Evolutionary conservation across 352 stramenopile genomes (phyloP), one percentile per base, ranked within the genome.

Genomic region (Thalassiosira pacifica): DNA sequence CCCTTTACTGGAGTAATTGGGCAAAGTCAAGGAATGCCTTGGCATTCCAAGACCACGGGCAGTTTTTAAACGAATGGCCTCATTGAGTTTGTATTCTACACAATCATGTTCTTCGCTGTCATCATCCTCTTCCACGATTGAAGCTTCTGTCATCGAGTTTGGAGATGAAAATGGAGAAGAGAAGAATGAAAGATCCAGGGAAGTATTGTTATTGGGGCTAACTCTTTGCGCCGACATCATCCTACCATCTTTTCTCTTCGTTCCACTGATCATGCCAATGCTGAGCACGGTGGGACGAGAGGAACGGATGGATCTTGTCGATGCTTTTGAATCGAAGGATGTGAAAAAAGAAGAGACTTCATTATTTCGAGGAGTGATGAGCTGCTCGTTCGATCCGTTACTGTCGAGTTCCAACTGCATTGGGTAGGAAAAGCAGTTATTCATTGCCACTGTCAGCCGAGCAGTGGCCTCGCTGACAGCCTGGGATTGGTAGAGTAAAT

Each of bases 51-150:
- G 73, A 24, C 52, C 70, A 34, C 90, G 79, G n/a, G 91, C 90
- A 34, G 57, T 63, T 71, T 88, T 87, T 42, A 96, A 83, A 16
- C 82, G 83, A 63, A 78, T 55, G n/a, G 91, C 90, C 53, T 91
- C 55, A n/a, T 69, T 68, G 11, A 96, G 66, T 74, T 96, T 96
- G n/a, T 88, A 55, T 85, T 94, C 91, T 3, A 94, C 80, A 67
- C 68, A 90, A 57, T 92, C 87, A 81, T 93, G 52, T 31, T 85
- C 77, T 82, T n/a, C 57, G 32, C 55, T n/a, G 5, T 70, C 63
- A 22, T 84, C 73, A 48, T 85, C 61, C 1, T 74, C 67, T 31
- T 55, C 22, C 27, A 73, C 45, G 34, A 78, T 59, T 13, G 67
- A 81, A 19, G 26, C 42, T 40, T 77, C 66, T 37, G 29, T n/a